Conservation (phyloP, 2,329 filamentous ascomycete genomes). For the Chaetothyriales sp. region DNA sequence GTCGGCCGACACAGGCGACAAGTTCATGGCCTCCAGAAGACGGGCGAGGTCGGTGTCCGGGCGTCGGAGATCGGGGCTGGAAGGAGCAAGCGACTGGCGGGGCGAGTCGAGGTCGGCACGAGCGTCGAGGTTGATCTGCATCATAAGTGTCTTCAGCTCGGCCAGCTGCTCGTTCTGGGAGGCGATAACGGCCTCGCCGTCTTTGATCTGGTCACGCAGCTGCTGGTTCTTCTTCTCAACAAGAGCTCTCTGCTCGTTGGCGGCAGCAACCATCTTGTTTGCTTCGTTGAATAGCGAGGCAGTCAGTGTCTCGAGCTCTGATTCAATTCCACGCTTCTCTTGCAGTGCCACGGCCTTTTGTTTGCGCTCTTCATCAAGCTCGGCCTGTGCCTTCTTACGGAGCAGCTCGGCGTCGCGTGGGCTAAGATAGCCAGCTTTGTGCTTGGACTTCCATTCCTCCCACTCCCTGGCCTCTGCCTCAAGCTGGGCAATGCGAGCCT, state of each 20-base stretch:
- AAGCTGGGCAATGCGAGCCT: slow-evolving; percentile 50
- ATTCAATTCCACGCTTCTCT: slow-evolving; percentile 79
- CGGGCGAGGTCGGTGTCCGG: slow-evolving; percentile 40
- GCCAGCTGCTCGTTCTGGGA: slow-evolving; percentile 87
- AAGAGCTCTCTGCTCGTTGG: slow-evolving; percentile 68
- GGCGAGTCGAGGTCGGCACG: slow-evolving; percentile 53
- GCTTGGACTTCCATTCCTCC: slow-evolving; percentile 52
- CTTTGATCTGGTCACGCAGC: slow-evolving; percentile 66
- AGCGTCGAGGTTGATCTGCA: slow-evolving; percentile 56
- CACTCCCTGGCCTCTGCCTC: slow-evolving; percentile 56
- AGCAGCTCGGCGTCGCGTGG: slow-evolving; percentile 46
- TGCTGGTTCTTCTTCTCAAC: slow-evolving; percentile 77
- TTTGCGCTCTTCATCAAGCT: slow-evolving; percentile 49
- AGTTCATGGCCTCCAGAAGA: slow-evolving; percentile 45
- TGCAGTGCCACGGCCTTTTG: slow-evolving; percentile 52
- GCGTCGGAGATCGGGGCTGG: slow-evolving; percentile 52
- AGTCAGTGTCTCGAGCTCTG: slow-evolving; percentile 79
- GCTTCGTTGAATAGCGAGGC: slow-evolving; percentile 94
- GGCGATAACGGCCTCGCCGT: slow-evolving; percentile 69
- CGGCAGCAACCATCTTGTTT: slow-evolving; percentile 91
- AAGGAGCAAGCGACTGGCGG: slow-evolving; percentile 55
- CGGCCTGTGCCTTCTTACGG: slow-evolving; percentile 43
- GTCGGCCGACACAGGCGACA: slow-evolving; percentile 34
- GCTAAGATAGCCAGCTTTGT: slow-evolving; percentile 21
- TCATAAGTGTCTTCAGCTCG: slow-evolving; percentile 84